Conservation (phyloP, 371 early-diverging fungal genomes). For the Mucor piriformis region DNA sequence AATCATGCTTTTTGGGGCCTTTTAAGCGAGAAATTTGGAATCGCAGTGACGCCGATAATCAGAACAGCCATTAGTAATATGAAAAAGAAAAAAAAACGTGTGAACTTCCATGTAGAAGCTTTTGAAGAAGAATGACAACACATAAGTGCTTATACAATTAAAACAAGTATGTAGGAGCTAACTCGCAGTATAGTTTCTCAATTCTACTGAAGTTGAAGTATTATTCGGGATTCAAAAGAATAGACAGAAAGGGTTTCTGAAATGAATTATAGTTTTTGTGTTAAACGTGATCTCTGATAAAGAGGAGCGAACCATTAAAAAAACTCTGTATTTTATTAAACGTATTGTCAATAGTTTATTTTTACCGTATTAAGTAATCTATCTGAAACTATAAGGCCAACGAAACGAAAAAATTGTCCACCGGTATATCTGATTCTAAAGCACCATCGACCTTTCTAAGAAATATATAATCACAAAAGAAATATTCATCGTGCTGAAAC, state of each 20-base stretch:
- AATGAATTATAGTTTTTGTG: conserved; percentile 15
- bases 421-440: not conserved
- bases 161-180: conserved; percentile 11
- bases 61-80: too few relatives aligned
- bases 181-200: conserved; percentile 18
- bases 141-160: conserved; percentile 12
- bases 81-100: too few relatives aligned
- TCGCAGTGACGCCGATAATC: too few relatives aligned
- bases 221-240: conserved; percentile 12
- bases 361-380: conserved; percentile 14
- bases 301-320: conserved; percentile 12
- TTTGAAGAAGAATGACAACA: conserved; percentile 20
- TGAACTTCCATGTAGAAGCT: conserved; percentile 20
- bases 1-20: too few relatives aligned
- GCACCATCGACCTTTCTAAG: not conserved
- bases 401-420: not conserved
- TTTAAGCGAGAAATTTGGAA: too few relatives aligned
- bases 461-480: too few relatives aligned
- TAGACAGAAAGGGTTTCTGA: conserved; percentile 14
- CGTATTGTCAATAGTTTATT: conserved; percentile 7
- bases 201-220: conserved; percentile 15
- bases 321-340: conserved; percentile 6
- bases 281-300: conserved; percentile 18
- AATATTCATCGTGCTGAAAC: too few relatives aligned
- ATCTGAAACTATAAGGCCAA: conserved; percentile 13